Conservation (phyloP, 2,329 filamentous ascomycete genomes). For the Neoscytalidium dimidiatum region DNA sequence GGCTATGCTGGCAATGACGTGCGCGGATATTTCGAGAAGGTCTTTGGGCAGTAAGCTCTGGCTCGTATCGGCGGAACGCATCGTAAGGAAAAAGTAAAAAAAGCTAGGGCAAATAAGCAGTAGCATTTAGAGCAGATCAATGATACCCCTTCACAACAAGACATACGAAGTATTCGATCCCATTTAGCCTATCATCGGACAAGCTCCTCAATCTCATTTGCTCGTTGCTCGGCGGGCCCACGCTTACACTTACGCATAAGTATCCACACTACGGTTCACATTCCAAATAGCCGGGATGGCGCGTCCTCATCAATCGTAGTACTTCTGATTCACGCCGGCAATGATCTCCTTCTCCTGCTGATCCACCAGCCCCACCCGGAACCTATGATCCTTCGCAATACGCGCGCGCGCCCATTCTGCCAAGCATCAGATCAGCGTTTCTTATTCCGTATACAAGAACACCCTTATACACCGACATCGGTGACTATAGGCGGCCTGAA, state of each 20-base stretch:
- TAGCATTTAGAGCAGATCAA: too few species aligned
- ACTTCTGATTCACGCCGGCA: neutral
- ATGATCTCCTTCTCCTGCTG: neutral
- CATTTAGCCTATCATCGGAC: neutral
- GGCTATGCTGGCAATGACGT: constrained; percentile 16
- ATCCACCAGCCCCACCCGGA: constrained; percentile 5
- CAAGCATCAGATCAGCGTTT: neutral
- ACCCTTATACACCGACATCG: neutral
- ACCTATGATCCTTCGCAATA: constrained; percentile 6
- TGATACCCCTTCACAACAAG: neutral
- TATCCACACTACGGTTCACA: neutral
- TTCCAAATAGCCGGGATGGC: neutral
- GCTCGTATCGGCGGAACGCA: too few species aligned
- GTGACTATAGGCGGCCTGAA: neutral
- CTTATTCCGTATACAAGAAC: neutral
- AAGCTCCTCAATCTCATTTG: too few species aligned
- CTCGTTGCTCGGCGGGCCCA: too few species aligned
- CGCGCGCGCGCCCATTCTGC: neutral
- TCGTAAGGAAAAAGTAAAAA: too few species aligned
- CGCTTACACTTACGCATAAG: too few species aligned
- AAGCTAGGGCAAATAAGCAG: too few species aligned
- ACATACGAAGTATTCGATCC: neutral
- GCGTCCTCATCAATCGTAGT: neutral
- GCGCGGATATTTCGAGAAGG: constrained; percentile 5
- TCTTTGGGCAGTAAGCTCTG: neutral